phyloP scores from a whole-genome alignment of 495 filamentous ascomycete genomes.

The Venustampulla echinocandica region DNA sequence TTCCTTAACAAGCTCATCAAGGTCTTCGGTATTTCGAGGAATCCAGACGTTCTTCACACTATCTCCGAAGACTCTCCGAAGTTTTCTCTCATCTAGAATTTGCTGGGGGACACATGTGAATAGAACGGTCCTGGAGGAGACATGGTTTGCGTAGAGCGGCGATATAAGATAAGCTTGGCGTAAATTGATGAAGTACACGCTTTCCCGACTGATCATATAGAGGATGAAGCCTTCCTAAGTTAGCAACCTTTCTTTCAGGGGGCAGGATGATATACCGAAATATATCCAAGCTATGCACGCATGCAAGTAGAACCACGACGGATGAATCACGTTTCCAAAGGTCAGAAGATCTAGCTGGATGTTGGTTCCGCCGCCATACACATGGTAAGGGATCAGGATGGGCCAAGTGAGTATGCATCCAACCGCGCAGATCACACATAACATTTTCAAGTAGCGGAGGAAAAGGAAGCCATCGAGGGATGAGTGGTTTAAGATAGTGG shows the following conservation, averaged over 20 bases:
- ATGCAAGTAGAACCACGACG: conserved; percentile 68
- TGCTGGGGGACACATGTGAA: conserved; percentile 76
- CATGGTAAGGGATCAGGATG: conserved; percentile 77
- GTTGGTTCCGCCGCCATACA: conserved; percentile 59
- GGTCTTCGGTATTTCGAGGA: conserved; percentile 65
- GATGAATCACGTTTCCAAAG: conserved; percentile 57
- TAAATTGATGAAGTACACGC: conserved; percentile 88
- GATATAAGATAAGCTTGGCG: conserved; percentile 90
- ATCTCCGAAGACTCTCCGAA: conserved; percentile 71
- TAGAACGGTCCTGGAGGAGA: conserved; percentile 89
- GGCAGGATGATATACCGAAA: conserved; percentile 43
- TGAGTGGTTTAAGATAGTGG: conserved; percentile 75
- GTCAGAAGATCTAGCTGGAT: conserved; percentile 68
- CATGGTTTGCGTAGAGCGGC: conserved; percentile 74
- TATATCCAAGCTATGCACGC: conserved; percentile 68
- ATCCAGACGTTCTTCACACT: conserved; percentile 86
- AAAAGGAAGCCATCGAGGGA: conserved; percentile 83
- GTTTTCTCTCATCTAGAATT: conserved; percentile 63
- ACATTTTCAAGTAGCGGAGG: conserved; percentile 74
- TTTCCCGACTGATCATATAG: conserved; percentile 82
- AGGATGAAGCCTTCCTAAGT: conserved; percentile 60
- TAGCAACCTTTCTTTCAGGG: background rate
- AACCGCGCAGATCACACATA: conserved; percentile 62
- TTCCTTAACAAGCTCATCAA: conserved; percentile 77
- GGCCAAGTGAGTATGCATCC: conserved; percentile 78